Conservation (phyloP, 2,329 filamentous ascomycete species). For the Pseudocercospora pini-densiflorae region DNA sequence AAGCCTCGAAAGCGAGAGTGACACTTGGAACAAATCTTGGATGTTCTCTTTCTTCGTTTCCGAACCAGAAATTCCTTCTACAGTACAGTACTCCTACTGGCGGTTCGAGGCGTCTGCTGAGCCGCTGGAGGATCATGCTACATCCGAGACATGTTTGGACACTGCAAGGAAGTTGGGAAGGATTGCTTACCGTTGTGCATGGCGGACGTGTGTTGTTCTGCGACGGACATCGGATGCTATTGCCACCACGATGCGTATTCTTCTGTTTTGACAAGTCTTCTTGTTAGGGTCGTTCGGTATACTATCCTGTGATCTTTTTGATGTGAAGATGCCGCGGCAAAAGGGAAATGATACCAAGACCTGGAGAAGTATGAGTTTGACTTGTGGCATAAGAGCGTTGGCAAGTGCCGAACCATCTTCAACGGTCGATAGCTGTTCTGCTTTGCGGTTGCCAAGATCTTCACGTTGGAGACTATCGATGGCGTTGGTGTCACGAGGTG, state of each 20-base stretch:
- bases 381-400: background rate
- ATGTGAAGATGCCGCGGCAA: background rate
- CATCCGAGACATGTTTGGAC: background rate
- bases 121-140: background rate
- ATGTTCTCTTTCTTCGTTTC: background rate
- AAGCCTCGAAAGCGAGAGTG: background rate
- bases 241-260: no score
- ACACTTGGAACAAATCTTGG: background rate
- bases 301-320: no score
- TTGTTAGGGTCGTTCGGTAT: no score
- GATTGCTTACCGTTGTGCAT: background rate
- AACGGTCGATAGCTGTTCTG: background rate
- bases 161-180: background rate
- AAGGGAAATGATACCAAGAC: background rate
- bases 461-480: background rate
- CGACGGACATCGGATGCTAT: no score
- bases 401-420: background rate
- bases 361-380: background rate
- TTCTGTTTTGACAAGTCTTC: no score
- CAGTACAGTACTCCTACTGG: background rate
- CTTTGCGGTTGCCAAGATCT: background rate
- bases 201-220: background rate
- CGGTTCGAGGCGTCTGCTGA: background rate
- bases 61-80: background rate
- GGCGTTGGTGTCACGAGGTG: background rate